phyloP scores from a whole-genome alignment of 2,329 filamentous ascomycete species.

The Cryphonectria radicalis region DNA sequence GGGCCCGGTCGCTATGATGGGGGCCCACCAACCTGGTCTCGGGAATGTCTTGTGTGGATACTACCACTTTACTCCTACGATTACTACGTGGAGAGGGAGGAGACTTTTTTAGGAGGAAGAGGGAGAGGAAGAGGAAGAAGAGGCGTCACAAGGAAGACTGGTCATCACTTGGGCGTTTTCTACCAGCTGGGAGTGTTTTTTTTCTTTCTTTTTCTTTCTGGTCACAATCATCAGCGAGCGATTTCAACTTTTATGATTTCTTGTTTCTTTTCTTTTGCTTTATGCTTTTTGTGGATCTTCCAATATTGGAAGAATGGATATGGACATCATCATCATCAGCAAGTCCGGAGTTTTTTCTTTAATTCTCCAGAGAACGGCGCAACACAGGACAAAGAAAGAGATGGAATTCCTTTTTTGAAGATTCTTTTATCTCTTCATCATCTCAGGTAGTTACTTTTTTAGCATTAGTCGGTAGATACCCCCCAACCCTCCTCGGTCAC shows the following conservation, averaged over 20 bases:
- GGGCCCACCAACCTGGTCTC: neutral
- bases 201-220: neutral
- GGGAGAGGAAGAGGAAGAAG: neutral
- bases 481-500: constrained; percentile 14
- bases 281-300: neutral
- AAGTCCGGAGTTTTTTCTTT: constrained; percentile 1
- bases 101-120: neutral
- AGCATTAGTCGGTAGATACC: constrained; percentile 23
- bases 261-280: neutral
- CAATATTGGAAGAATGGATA: neutral
- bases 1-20: neutral
- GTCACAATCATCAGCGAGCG: neutral
- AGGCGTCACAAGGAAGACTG: neutral
- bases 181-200: neutral
- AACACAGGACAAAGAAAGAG: neutral
- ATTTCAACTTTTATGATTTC: neutral
- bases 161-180: neutral
- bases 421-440: neutral
- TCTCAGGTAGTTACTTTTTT: neutral
- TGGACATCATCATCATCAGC: neutral
- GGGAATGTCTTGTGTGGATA: no score
- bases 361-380: neutral
- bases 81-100: no score
- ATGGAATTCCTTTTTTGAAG: neutral
- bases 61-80: no score